Evolutionary conservation across 2,329 filamentous ascomycete genomes (phyloP).

Genomic region (Colletotrichum incanum): DNA sequence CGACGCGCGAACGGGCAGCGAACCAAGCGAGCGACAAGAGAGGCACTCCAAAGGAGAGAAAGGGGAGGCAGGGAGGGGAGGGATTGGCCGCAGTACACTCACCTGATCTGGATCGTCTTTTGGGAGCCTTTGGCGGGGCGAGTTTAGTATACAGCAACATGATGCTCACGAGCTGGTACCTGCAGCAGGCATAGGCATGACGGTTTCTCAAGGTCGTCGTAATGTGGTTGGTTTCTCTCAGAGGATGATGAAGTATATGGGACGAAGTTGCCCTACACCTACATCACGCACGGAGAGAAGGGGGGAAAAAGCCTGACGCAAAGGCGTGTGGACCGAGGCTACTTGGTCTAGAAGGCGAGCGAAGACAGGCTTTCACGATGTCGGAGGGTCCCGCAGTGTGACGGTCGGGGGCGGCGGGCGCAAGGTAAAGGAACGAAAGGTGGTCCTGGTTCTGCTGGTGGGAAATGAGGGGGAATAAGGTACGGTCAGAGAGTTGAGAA

Average conservation of each 20-base stretch:
- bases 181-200: conserved; percentile 40
- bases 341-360: conserved; percentile 37
- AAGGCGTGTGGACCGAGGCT: conserved; percentile 38
- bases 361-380: conserved; percentile 41
- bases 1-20: not conserved
- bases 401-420: conserved; percentile 29
- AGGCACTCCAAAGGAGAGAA: conserved; percentile 14
- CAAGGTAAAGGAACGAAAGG: conserved; percentile 22
- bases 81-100: conserved; percentile 50
- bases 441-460: conserved; percentile 17
- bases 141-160: conserved; percentile 74
- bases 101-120: conserved; percentile 73
- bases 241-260: conserved; percentile 27
- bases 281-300: conserved; percentile 37
- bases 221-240: conserved; percentile 29
- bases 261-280: conserved; percentile 32
- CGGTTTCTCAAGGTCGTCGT: conserved; percentile 16
- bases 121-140: conserved; percentile 71
- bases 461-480: conserved; percentile 29
- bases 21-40: conserved; percentile 1
- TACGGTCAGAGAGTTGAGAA: conserved; percentile 18
- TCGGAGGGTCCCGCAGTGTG: conserved; percentile 33
- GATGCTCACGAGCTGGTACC: conserved; percentile 44
- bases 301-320: conserved; percentile 14
- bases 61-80: conserved; percentile 1